Evolutionary conservation across 208 protist species (phyloP).

Genomic region (Leishmania braziliensis): DNA sequence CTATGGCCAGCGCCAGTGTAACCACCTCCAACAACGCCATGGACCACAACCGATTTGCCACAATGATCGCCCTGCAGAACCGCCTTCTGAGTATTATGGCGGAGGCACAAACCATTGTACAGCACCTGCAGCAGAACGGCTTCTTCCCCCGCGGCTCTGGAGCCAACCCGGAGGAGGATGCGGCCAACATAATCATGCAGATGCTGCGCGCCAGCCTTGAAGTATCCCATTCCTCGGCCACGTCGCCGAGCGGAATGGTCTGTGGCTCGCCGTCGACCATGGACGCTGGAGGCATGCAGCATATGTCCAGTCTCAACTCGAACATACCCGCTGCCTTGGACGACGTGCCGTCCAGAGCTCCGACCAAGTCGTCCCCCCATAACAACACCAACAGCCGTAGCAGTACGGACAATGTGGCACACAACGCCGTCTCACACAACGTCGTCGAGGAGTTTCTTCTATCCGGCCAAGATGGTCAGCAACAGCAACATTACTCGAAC

Average conservation of each 20-base stretch:
- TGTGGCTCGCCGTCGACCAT: not conserved
- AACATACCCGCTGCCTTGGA: not conserved
- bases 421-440: constrained; percentile 27
- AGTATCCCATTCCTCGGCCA: constrained; percentile 9
- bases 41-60: constrained; percentile 30
- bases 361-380: not conserved
- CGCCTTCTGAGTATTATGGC: constrained; percentile 42
- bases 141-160: constrained; percentile 38
- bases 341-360: not conserved
- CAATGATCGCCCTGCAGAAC: constrained; percentile 47
- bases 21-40: constrained; percentile 4
- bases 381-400: not conserved
- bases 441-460: constrained; percentile 31
- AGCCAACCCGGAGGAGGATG: constrained; percentile 31
- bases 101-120: constrained; percentile 45
- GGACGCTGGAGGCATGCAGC: not conserved
- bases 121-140: constrained; percentile 48
- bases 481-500: constrained; percentile 6
- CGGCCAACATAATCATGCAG: constrained; percentile 35
- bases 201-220: constrained; percentile 28
- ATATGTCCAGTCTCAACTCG: constrained; percentile 6
- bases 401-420: constrained; percentile 3
- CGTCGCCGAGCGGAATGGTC: constrained; percentile 5
- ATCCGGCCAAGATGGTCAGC: constrained; percentile 15
- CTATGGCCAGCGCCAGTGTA: not conserved